These are phyloP conservation scores for Fusarium solani-melongenae DNA, from an alignment of 2,329 filamentous ascomycete species.

Conservation along the genomic window DNA sequence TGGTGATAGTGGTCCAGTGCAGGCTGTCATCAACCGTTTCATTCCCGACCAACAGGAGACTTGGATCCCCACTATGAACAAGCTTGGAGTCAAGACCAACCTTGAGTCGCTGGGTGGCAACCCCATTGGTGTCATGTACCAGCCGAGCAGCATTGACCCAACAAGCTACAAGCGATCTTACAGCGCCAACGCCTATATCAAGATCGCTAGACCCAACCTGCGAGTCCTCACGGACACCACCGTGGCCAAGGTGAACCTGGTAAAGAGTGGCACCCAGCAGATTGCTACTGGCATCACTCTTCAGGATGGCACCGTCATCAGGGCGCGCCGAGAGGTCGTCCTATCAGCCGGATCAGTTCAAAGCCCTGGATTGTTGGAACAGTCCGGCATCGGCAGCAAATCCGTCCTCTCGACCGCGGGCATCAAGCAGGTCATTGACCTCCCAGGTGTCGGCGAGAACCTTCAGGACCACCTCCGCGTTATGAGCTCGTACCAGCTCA, in stretches of 20 bases:
- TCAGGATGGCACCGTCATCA: conserved; percentile 9
- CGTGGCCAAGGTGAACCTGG: conserved; percentile 32
- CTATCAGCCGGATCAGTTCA: conserved; percentile 20
- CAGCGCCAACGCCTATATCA: conserved; percentile 57
- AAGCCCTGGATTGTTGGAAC: conserved; percentile 21
- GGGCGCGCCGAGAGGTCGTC: conserved; percentile 15
- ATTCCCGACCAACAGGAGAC: conserved; percentile 55
- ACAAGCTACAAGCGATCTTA: conserved; percentile 60
- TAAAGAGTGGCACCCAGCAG: conserved; percentile 32
- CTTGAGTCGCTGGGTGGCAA: conserved; percentile 59
- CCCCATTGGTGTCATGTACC: conserved; percentile 58
- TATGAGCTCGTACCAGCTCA: conserved; percentile 48
- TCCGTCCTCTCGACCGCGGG: conserved; percentile 10
- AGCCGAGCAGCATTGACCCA: conserved; percentile 59
- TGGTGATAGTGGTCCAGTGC: conserved; percentile 16
- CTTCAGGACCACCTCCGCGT: conserved; percentile 33
- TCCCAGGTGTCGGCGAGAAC: conserved; percentile 21
- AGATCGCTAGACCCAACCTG: conserved; percentile 54
- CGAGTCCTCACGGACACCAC: conserved; percentile 33
- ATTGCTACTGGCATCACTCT: conserved; percentile 34
- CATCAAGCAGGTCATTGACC: conserved; percentile 10
- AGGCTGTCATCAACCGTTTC: conserved; percentile 52
- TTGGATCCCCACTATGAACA: conserved; percentile 57
- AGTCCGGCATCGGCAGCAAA: conserved; percentile 17
- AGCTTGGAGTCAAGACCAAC: conserved; percentile 50